Evolutionary conservation across 2,329 filamentous ascomycete genomes (phyloP).

Genomic region (Scleromitrula shiraiana): DNA sequence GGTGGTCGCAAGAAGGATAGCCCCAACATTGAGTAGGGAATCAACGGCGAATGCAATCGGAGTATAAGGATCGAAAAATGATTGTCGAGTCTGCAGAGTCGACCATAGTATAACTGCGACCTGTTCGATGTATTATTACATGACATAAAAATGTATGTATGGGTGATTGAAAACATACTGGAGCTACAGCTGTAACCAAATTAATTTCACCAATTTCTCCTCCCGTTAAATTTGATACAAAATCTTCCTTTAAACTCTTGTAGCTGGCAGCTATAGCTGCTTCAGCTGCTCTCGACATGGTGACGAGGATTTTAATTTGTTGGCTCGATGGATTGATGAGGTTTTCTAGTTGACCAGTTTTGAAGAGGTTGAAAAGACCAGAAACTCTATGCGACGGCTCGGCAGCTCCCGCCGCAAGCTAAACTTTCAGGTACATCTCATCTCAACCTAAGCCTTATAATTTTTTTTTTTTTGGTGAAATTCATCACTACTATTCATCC

Average conservation of each 20-base stretch:
- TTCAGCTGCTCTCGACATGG: conserved; percentile 27
- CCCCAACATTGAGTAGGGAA: conserved; percentile 78
- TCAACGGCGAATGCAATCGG: conserved; percentile 64
- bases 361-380: not conserved
- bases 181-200: conserved; percentile 72
- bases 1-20: conserved; percentile 77
- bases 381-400: too few relatives aligned
- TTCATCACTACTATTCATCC: too few relatives aligned
- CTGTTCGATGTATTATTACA: conserved; percentile 38
- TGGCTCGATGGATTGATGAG: not conserved
- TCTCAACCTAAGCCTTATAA: too few relatives aligned
- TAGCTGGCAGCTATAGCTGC: conserved; percentile 50
- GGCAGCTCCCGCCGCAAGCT: too few relatives aligned
- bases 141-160: conserved; percentile 6
- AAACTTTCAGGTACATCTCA: too few relatives aligned
- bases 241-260: conserved; percentile 89
- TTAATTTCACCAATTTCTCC: conserved; percentile 82
- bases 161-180: conserved; percentile 55
- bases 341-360: not conserved
- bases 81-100: conserved; percentile 72
- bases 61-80: conserved; percentile 73
- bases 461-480: too few relatives aligned
- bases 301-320: not conserved
- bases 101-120: conserved; percentile 81
- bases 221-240: conserved; percentile 85